Evolutionary conservation across 805 yeast genomes (phyloP).

Genomic region (Starmerella vitae): DNA sequence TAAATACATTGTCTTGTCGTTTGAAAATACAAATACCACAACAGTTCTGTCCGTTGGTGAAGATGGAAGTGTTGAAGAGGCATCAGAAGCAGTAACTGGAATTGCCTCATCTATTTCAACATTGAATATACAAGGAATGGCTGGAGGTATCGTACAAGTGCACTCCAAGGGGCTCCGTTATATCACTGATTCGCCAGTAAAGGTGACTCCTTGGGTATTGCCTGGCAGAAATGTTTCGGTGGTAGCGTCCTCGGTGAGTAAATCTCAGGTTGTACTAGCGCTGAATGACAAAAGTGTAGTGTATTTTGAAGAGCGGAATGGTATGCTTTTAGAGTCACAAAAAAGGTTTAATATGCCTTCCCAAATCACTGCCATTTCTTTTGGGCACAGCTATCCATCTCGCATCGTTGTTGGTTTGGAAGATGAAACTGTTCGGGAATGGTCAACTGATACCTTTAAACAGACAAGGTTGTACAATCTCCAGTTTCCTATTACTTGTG

Average conservation of each 20-base stretch:
- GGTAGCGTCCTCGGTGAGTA: conserved; percentile 45
- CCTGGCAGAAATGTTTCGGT: conserved; percentile 58
- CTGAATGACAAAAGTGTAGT: conserved; percentile 61
- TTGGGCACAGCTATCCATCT: conserved; percentile 34
- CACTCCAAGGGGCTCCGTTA: conserved; percentile 59
- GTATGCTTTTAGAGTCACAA: conserved; percentile 56
- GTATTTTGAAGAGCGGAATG: conserved; percentile 69
- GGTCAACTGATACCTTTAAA: background rate
- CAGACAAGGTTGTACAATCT: conserved; percentile 2
- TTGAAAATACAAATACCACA: conserved; percentile 44
- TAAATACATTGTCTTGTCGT: conserved; percentile 51
- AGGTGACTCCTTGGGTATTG: conserved; percentile 62
- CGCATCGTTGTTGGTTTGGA: conserved; percentile 57
- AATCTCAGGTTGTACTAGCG: conserved; percentile 54
- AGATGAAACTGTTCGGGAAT: conserved; percentile 55
- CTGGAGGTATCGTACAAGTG: conserved; percentile 57
- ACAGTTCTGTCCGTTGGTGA: conserved; percentile 67
- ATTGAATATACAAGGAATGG: conserved; percentile 55
- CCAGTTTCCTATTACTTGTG: background rate
- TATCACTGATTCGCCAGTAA: conserved; percentile 24
- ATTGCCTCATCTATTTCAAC: conserved; percentile 47
- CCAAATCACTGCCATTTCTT: conserved; percentile 22
- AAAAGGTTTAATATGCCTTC: conserved; percentile 39
- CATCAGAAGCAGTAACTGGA: conserved; percentile 41
- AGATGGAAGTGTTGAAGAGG: conserved; percentile 49